These are phyloP conservation scores for Hymenoscyphus fructigenus DNA, from an alignment of 2,329 filamentous ascomycete species.

Conservation along the genomic window DNA sequence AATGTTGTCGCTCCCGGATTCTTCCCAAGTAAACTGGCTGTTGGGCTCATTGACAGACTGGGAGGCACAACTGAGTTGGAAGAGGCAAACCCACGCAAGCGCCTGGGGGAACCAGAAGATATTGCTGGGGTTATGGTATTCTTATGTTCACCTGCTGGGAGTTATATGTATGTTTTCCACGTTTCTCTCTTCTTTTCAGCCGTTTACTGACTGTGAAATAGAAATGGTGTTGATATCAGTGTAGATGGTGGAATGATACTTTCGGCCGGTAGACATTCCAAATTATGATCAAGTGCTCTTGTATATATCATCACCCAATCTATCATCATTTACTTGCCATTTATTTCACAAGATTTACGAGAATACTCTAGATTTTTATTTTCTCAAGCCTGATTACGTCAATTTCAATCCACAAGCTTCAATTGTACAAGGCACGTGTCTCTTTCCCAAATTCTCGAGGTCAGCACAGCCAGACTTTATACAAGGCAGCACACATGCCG, in stretches of 20 bases:
- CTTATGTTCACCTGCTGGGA: slow-evolving; percentile 51
- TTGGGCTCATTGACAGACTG: slow-evolving; percentile 58
- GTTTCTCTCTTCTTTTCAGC: not conserved
- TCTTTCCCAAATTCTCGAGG: not conserved
- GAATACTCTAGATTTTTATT: not conserved
- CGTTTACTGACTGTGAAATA: slow-evolving; percentile 18
- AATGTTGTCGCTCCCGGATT: slow-evolving; percentile 69
- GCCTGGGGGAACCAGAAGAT: slow-evolving; percentile 58
- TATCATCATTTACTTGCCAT: not conserved
- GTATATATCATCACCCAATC: not conserved
- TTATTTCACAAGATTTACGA: not conserved
- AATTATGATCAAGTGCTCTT: slow-evolving; percentile 16
- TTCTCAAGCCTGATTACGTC: not conserved
- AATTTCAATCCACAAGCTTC: not conserved
- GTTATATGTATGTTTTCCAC: slow-evolving; percentile 44
- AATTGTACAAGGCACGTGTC: not conserved
- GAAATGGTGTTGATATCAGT: slow-evolving; percentile 41
- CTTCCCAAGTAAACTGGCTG: slow-evolving; percentile 68
- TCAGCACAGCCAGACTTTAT: slow-evolving; percentile 18
- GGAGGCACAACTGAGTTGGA: slow-evolving; percentile 56
- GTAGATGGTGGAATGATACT: slow-evolving; percentile 35
- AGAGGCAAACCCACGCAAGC: slow-evolving; percentile 51
- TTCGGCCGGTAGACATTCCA: slow-evolving; percentile 18
- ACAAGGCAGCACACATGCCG: slow-evolving; percentile 18
- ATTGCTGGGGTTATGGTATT: slow-evolving; percentile 60